Evolutionary conservation across 2,329 filamentous ascomycete species (phyloP), one percentile per base, ranked within the genome.

Genomic region (Beauveria brongniartii): DNA sequence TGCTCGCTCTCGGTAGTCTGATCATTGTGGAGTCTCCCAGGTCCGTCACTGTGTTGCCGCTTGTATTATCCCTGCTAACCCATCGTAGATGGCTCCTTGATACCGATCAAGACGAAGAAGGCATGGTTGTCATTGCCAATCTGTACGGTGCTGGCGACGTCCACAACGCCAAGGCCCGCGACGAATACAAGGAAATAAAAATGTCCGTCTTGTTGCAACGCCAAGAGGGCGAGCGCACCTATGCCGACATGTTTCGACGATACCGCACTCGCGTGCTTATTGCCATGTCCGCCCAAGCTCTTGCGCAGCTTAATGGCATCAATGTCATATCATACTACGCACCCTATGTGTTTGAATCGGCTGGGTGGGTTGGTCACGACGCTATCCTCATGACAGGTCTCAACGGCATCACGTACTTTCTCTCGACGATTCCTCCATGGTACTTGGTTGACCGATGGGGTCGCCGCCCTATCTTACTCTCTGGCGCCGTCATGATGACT

Each of bases 251-350:
- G 94, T 99, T 97, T 80, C 88, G 83, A 69, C 86, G 91, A 64
- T 97, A 97, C 78, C 84, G 82, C 71, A 94, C 89, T 69, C 91
- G 94, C 58, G 93, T 97, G 65, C 91, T 97, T 70, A 97, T 97
- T 72, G 94, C 94, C 75, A 97, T 97, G 94, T 97, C 93, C 40
- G 94, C 94, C 4, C 94, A 97, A 75, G 92, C 88, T 6, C 84
- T 99, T 65, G 94, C 94, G 30, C 94, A 99, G 75, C 85, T 99
- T 59, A 97, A 97, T 77, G 94, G 94, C 66, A 99, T 99, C 78
- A 99, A 99, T 75, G 94, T 99, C 72, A 99, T 99, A 65, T 97
- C 93, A 1, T 99, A 97, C 80, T 99, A 99, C 71, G 94, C 94
- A 1, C 94, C 94, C 0, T 86, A 95, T 61, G 93, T 97, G 18